Conservation (phyloP, 768 basidiomycete species). For the Leccinum broughii region DNA sequence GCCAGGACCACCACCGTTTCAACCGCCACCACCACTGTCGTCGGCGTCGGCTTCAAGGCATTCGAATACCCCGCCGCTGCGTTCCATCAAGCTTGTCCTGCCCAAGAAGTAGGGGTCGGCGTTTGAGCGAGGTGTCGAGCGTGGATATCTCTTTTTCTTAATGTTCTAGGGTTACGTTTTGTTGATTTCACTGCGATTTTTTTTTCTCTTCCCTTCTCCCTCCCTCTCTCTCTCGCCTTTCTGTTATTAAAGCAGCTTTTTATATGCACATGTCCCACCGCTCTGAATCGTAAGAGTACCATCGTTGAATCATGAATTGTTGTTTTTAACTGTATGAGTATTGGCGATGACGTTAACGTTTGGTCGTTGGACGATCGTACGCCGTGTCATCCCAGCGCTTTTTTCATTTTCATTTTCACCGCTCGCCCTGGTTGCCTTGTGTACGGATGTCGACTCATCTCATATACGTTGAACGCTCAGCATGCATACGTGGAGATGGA, state of each 20-base stretch:
- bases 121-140: not conserved
- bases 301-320: not conserved
- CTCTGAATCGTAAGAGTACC: not conserved
- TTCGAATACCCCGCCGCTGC: constrained; percentile 32
- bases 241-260: not conserved
- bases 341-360: too few species aligned
- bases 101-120: constrained; percentile 29
- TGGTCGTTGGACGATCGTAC: not conserved
- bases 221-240: not conserved
- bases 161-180: not conserved
- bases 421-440: not conserved
- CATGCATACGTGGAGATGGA: not conserved
- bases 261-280: not conserved
- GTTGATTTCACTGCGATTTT: not conserved
- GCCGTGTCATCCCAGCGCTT: not conserved
- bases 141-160: not conserved
- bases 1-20: constrained; percentile 12
- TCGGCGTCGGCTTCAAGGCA: constrained; percentile 10
- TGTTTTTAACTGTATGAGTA: not conserved
- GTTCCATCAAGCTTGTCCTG: constrained; percentile 32
- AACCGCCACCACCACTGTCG: constrained; percentile 5
- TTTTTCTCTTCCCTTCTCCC: not conserved
- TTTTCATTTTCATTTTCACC: not conserved
- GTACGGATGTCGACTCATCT: not conserved
- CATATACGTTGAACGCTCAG: not conserved